These are phyloP conservation scores for Vigna hirtella DNA, from an alignment of 306 rosid genomes.

Conservation along the genomic window DNA sequence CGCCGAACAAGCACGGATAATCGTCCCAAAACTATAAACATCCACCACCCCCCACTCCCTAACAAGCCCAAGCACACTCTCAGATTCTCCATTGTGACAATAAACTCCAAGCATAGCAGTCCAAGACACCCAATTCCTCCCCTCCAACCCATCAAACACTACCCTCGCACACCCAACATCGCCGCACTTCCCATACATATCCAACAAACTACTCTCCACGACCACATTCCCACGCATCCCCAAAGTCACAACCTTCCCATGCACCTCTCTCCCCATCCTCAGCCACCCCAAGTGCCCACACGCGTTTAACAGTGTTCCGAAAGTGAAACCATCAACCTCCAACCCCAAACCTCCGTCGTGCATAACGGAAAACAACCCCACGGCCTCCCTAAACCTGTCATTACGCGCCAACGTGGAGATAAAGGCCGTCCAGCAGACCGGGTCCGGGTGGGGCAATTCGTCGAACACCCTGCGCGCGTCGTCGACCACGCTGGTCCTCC, in stretches of 20 bases:
- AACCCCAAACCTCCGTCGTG: constrained; percentile 51
- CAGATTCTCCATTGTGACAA: constrained; percentile 73
- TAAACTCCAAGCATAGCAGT: constrained; percentile 81
- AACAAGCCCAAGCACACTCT: constrained; percentile 66
- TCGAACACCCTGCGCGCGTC: constrained; percentile 72
- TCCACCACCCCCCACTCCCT: constrained; percentile 68
- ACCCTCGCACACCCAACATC: constrained; percentile 48
- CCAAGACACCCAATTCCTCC: constrained; percentile 75
- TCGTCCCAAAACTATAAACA: constrained; percentile 71
- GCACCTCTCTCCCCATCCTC: constrained; percentile 75
- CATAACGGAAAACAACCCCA: constrained; percentile 62
- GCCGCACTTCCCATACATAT: constrained; percentile 96
- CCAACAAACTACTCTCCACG: constrained; percentile 88
- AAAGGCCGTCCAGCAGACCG: constrained; percentile 76
- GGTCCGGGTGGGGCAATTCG: constrained; percentile 67
- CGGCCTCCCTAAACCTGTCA: constrained; percentile 69
- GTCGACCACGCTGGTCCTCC: constrained; percentile 48
- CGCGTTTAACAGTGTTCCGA: constrained; percentile 74
- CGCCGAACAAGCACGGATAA: constrained; percentile 81
- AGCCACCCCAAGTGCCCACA: constrained; percentile 76
- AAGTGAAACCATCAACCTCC: constrained; percentile 71
- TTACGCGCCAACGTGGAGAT: constrained; percentile 70
- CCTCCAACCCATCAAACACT: constrained; percentile 72
- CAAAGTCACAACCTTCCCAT: constrained; percentile 62
- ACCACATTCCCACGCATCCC: constrained; percentile 75